Conservation (phyloP, 495 filamentous ascomycete genomes). For the Saxophila tyrrhenica region DNA sequence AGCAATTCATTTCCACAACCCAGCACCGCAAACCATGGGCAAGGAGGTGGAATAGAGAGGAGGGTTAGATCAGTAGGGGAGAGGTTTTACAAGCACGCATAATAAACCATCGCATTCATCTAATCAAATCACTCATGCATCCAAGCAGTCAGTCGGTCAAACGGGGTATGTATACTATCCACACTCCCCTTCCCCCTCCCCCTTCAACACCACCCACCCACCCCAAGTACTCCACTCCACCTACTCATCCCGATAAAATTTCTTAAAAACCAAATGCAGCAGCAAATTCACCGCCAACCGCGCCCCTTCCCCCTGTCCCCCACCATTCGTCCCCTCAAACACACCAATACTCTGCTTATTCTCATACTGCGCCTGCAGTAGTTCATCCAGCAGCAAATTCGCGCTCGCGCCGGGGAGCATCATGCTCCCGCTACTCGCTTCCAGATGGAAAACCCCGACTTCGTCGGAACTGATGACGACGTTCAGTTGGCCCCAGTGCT, state of each 20-base stretch:
- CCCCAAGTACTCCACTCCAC: background rate
- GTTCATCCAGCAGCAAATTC: constrained; percentile 79
- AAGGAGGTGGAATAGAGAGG: too few relatives aligned
- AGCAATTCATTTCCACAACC: too few relatives aligned
- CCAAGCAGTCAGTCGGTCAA: too few relatives aligned
- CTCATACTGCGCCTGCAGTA: constrained; percentile 94
- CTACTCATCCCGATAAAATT: constrained; percentile 68
- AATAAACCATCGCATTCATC: too few relatives aligned
- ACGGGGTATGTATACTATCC: background rate
- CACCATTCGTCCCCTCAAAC: constrained; percentile 46
- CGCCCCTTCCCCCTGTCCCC: constrained; percentile 27
- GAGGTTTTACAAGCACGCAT: too few relatives aligned
- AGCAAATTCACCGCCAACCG: constrained; percentile 91
- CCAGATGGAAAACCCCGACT: constrained; percentile 86
- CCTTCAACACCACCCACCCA: background rate
- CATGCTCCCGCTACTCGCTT: constrained; percentile 85
- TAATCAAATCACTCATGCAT: too few relatives aligned
- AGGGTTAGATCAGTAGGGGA: too few relatives aligned
- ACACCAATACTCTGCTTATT: constrained; percentile 88
- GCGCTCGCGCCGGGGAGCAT: constrained; percentile 91
- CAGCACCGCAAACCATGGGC: too few relatives aligned
- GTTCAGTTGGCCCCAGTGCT: constrained; percentile 84
- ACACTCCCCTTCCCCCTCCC: background rate
- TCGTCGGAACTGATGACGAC: constrained; percentile 89
- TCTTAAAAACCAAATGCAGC: constrained; percentile 91